These are phyloP conservation scores for Amanita pseudoporphyria DNA, from an alignment of 768 basidiomycete genomes.

Conservation along the genomic window DNA sequence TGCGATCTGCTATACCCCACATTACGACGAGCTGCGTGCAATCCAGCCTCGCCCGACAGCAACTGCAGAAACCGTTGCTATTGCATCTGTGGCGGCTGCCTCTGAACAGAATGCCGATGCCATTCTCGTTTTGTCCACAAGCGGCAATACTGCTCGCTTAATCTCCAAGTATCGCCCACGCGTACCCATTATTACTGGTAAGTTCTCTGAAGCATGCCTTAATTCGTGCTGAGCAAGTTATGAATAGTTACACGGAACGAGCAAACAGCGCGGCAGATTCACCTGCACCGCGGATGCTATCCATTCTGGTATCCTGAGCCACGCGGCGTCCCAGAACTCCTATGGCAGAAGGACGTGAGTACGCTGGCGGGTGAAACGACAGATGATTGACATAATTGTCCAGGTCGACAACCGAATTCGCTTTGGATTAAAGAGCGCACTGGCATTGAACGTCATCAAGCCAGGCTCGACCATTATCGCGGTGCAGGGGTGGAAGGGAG, in stretches of 20 bases:
- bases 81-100: conserved; percentile 93
- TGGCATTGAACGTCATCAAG: conserved; percentile 78
- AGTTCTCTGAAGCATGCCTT: conserved; percentile 14
- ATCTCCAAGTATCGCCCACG: conserved; percentile 93
- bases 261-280: conserved; percentile 93
- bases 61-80: conserved; percentile 92
- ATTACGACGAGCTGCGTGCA: conserved; percentile 81
- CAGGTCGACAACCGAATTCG: conserved; percentile 87
- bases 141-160: conserved; percentile 91
- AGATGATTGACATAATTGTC: conserved; percentile 9
- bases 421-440: conserved; percentile 77
- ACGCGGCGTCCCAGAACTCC: conserved; percentile 75
- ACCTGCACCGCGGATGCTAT: conserved; percentile 94
- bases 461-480: conserved; percentile 87
- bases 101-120: conserved; percentile 92
- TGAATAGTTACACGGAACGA: conserved; percentile 84
- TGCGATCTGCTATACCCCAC: conserved; percentile 89
- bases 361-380: not conserved
- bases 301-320: conserved; percentile 96
- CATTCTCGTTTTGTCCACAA: conserved; percentile 93
- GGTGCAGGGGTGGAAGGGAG: conserved; percentile 99
- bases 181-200: conserved; percentile 92
- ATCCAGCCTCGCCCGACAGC: conserved; percentile 83
- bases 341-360: conserved; percentile 97
- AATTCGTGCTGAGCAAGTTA: not conserved